Conservation (phyloP, 2,329 filamentous ascomycete species). For the Cercospora berteroae region DNA sequence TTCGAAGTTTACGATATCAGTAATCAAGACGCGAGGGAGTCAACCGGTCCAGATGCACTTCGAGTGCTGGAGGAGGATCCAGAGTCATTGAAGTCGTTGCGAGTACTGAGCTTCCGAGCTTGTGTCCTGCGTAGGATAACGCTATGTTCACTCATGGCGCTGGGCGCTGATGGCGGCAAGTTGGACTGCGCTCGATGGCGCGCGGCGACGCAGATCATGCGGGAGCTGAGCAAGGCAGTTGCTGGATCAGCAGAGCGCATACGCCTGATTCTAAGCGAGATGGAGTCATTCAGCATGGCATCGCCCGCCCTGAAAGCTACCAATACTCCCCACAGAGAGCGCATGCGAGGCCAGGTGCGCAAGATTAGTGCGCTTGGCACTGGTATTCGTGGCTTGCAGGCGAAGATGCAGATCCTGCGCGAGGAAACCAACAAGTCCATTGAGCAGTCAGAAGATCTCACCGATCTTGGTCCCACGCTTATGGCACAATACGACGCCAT, state of each 20-base stretch:
- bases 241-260: constrained; percentile 63
- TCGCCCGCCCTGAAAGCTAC: constrained; percentile 58
- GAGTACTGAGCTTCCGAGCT: constrained; percentile 64
- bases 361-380: constrained; percentile 86
- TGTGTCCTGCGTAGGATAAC: constrained; percentile 80
- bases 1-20: constrained; percentile 65
- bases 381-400: constrained; percentile 86
- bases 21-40: constrained; percentile 48
- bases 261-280: constrained; percentile 69
- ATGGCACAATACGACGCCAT: constrained; percentile 94
- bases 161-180: constrained; percentile 77
- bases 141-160: constrained; percentile 81
- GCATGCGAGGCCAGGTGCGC: constrained; percentile 80
- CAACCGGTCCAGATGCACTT: constrained; percentile 48
- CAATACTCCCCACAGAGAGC: constrained; percentile 65
- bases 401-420: constrained; percentile 86
- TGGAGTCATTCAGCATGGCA: constrained; percentile 60
- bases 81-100: constrained; percentile 75
- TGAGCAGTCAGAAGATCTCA: constrained; percentile 60
- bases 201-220: constrained; percentile 71
- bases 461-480: constrained; percentile 72
- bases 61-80: constrained; percentile 70
- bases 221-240: constrained; percentile 61
- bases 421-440: constrained; percentile 83
- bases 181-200: constrained; percentile 77